Base-by-base conservation (phyloP, 495 filamentous ascomycete species). In the Penicillium robsamsonii region DNA sequence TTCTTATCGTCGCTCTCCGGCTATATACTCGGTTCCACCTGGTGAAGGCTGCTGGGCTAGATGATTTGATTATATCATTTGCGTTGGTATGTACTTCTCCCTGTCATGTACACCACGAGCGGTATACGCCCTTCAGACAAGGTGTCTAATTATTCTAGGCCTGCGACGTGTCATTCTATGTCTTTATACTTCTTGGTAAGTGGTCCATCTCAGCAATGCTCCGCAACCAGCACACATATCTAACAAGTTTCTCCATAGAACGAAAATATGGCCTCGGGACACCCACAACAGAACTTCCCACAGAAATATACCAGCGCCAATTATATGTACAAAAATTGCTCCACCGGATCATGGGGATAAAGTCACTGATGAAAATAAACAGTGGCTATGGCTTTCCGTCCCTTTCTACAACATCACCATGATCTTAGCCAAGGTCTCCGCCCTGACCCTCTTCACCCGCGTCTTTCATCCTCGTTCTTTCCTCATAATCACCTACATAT, bases 401-500 rank as follows among this genome's bases (percentile, higher is more conserved):
- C 70, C 73, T 3, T 65, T 78, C 48, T 78, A 78, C 64, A 76
- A 76, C 48, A 58, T 74, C 35, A 55, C 65, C n/a, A 65, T 81
- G 20, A 68, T 70, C 49, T 61, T 79, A 17, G 68, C 74, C 61
- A 81, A 81, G 59, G 46, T 74, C 11, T 78, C 79, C 6, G 70
- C 76, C 31, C 38, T 76, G 3, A 46, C 74, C 5, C 62, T 80
- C 35, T 80, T 68, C 58, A 44, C 57, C 15, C 73, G 75, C 9
- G 62, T 79, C 27, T 81, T 81, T 48, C 58, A 65, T 6, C 43
- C 56, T 0, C 61, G 55, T n/a, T 30, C 7, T n/a, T 69, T 75
- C 46, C 47, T 61, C 2, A 62, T 74, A 24, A 35, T 67, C 22
- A 67, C 65, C 24, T 67, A 59, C 41, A 54, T 64, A 33, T 20